Evolutionary conservation across 2,329 filamentous ascomycete genomes (phyloP).

Genomic region (Fusarium sp.): DNA sequence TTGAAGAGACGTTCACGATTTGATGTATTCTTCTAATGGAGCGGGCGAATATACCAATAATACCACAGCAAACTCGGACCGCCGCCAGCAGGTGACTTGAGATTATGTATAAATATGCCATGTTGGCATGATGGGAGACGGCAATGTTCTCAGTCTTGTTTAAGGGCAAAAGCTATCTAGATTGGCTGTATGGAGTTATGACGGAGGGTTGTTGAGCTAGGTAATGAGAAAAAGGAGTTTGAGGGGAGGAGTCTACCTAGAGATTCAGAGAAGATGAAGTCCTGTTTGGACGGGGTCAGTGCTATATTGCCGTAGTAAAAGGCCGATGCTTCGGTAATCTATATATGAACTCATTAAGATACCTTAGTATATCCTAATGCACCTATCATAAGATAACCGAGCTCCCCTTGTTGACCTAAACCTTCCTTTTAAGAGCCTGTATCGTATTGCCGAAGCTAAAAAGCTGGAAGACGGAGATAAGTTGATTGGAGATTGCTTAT

Average conservation of each 20-base stretch:
- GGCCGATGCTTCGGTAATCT: background rate
- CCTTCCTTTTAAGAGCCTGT: background rate
- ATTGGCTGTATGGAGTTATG: background rate
- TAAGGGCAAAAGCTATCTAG: background rate
- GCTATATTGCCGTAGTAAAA: background rate
- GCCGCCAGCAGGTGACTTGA: slow-evolving; percentile 4
- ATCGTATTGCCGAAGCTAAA: background rate
- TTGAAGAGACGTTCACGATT: slow-evolving; percentile 44
- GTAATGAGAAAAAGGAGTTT: background rate
- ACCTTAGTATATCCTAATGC: background rate
- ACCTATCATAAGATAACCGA: background rate
- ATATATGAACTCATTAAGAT: background rate
- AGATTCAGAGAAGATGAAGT: background rate
- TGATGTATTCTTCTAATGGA: slow-evolving; percentile 37
- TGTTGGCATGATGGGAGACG: background rate
- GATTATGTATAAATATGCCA: slow-evolving; percentile 1
- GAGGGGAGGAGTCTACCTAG: too few species aligned
- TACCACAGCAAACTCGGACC: slow-evolving; percentile 30
- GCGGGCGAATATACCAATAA: slow-evolving; percentile 43
- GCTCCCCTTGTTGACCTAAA: background rate
- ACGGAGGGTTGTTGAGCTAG: background rate
- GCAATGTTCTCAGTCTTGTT: background rate
- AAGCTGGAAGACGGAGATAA: background rate
- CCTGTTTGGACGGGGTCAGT: background rate
- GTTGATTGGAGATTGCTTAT: background rate